Evolutionary conservation across 78 protist species (phyloP).

Genomic region (Polysphondylium violaceum): DNA sequence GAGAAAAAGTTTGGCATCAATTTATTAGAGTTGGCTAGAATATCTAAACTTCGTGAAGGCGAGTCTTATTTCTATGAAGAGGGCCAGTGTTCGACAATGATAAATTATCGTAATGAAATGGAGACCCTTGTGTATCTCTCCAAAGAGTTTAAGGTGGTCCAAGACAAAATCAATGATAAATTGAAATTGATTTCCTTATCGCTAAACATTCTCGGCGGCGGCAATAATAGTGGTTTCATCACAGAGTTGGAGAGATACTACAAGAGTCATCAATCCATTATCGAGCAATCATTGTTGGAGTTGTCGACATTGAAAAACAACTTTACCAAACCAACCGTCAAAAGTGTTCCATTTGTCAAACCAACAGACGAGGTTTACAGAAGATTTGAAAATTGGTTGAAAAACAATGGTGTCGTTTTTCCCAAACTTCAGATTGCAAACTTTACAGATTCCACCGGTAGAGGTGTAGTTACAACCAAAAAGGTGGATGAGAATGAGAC

Average conservation of each 20-base stretch:
- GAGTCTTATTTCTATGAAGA: constrained; percentile 66
- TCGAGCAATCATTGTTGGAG: constrained; percentile 34
- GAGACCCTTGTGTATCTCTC: constrained; percentile 39
- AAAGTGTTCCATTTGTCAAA: constrained; percentile 4
- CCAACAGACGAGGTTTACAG: constrained; percentile 51
- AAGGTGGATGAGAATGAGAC: constrained; percentile 47
- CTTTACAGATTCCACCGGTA: constrained; percentile 61
- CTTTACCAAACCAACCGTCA: constrained; percentile 2
- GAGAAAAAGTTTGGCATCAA: constrained; percentile 56
- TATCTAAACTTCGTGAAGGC: constrained; percentile 41
- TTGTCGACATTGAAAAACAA: constrained; percentile 17
- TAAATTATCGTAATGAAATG: constrained; percentile 49
- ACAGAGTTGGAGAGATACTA: constrained; percentile 53
- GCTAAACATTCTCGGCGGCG: background rate
- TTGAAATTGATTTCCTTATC: constrained; percentile 5
- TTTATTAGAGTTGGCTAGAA: constrained; percentile 36
- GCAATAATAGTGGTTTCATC: background rate
- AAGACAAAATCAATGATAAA: constrained; percentile 2
- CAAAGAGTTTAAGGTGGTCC: background rate
- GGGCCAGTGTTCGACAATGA: constrained; percentile 30
- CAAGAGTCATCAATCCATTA: constrained; percentile 49
- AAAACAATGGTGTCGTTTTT: constrained; percentile 29
- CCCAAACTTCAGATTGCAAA: constrained; percentile 75
- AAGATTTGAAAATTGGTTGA: constrained; percentile 67
- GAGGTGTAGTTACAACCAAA: constrained; percentile 69